Percentiles rank a stretch among this genome's conserved stretches.
These are phyloP conservation scores for Rhododendron vialii DNA, from an alignment of 148 eudicot species.

Conservation along the genomic window DNA sequence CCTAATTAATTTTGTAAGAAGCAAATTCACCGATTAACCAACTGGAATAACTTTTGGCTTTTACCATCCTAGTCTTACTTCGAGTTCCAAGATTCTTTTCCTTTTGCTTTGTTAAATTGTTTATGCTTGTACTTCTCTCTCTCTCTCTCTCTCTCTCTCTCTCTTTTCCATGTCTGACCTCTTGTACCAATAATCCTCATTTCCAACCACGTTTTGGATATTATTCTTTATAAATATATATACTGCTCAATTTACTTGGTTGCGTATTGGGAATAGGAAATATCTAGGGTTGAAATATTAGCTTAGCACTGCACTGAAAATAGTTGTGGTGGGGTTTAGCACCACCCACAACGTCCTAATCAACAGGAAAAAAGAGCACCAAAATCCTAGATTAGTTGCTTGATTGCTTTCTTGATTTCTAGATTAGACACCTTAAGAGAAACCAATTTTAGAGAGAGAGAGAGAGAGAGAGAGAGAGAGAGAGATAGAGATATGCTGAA, in stretches of 20 bases:
- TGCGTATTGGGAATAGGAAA: slow-evolving; percentile 5
- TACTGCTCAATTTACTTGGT: background rate
- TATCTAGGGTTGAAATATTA: slow-evolving; percentile 4
- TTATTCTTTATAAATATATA: background rate
- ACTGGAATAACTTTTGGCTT: background rate
- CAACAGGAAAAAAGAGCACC: slow-evolving; percentile 1
- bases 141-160: background rate
- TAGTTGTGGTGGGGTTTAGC: slow-evolving; percentile 20
- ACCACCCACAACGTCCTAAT: slow-evolving; percentile 4
- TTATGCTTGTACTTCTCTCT: background rate
- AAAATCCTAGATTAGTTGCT: background rate
- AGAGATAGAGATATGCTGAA: background rate
- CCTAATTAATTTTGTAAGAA: no score
- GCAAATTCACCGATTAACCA: background rate
- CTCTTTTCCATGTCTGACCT: background rate
- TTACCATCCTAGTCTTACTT: background rate
- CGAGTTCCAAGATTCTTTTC: slow-evolving; percentile 1
- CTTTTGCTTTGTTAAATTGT: background rate
- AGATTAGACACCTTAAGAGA: background rate
- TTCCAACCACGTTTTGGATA: background rate
- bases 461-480: background rate
- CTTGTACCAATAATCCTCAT: background rate
- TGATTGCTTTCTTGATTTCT: background rate
- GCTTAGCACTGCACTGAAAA: background rate
- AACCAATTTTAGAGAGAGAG: background rate